Conservation (phyloP, 495 filamentous ascomycete species). For the Aspergillus cavernicola region DNA sequence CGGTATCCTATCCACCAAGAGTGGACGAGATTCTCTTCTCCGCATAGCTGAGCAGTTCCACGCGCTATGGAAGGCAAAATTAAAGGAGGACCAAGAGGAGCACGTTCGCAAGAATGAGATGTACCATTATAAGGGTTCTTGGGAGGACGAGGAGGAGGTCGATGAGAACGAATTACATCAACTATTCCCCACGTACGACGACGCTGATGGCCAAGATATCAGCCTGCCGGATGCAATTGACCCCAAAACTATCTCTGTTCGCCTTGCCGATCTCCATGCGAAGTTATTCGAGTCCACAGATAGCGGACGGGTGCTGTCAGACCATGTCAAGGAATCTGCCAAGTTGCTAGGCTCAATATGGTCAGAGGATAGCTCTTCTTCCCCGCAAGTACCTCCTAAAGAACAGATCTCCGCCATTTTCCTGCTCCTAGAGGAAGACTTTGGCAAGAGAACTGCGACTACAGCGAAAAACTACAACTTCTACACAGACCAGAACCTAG, state of each 20-base stretch:
- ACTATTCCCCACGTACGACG: conserved; percentile 77
- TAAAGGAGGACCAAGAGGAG: conserved; percentile 68
- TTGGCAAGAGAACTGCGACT: conserved; percentile 37
- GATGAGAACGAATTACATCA: conserved; percentile 71
- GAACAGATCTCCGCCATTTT: conserved; percentile 62
- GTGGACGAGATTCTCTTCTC: conserved; percentile 30
- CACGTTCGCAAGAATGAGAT: conserved; percentile 66
- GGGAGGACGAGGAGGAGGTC: conserved; percentile 69
- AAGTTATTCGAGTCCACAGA: conserved; percentile 40
- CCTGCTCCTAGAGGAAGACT: conserved; percentile 56
- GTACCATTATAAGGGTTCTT: conserved; percentile 75
- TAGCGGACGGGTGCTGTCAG: conserved; percentile 25
- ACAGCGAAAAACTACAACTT: conserved; percentile 67
- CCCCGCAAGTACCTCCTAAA: conserved; percentile 39
- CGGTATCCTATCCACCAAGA: conserved; percentile 25
- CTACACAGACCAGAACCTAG: conserved; percentile 75
- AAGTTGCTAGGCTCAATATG: conserved; percentile 37
- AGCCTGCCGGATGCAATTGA: conserved; percentile 28
- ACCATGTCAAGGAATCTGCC: conserved; percentile 39
- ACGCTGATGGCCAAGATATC: conserved; percentile 30
- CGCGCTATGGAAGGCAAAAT: conserved; percentile 68
- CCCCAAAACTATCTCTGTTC: conserved; percentile 44
- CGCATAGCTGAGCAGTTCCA: conserved; percentile 68
- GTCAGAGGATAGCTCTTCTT: conserved; percentile 27
- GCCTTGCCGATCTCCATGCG: conserved; percentile 51